phyloP scores from a whole-genome alignment of 148 eudicot genomes.

The Heliosperma pusillum region DNA sequence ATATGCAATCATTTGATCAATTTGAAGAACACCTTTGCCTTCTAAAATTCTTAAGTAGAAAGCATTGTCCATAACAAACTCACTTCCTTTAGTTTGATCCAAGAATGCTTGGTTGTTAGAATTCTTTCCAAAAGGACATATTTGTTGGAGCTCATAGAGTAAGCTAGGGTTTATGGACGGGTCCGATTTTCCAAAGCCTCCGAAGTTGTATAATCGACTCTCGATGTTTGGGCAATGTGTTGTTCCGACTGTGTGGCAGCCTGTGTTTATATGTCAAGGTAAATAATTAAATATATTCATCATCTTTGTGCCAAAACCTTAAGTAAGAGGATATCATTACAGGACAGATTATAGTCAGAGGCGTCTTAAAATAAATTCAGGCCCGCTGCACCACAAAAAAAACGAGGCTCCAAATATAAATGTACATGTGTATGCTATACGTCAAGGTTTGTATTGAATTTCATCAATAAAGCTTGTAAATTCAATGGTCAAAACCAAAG shows the following conservation, averaged over 20 bases:
- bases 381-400: too few species aligned
- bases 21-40: conserved; percentile 20
- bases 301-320: too few species aligned
- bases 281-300: too few species aligned
- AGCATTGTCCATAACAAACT: conserved; percentile 24
- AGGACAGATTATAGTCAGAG: too few species aligned
- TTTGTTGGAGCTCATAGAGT: conserved; percentile 22
- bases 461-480: too few species aligned
- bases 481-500: too few species aligned
- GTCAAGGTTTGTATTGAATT: too few species aligned
- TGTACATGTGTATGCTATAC: too few species aligned
- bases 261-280: not conserved
- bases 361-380: too few species aligned
- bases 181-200: conserved; percentile 12
- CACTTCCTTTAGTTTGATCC: conserved; percentile 27
- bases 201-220: conserved; percentile 23
- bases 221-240: conserved; percentile 23
- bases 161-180: conserved; percentile 34
- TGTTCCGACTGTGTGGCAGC: conserved; percentile 26
- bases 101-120: conserved; percentile 14
- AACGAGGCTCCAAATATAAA: too few species aligned
- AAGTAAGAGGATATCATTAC: too few species aligned
- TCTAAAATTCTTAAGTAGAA: conserved; percentile 10
- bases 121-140: conserved; percentile 30
- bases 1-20: conserved; percentile 24